These are phyloP conservation scores for Penicillium sp. DNA, from an alignment of 2,329 filamentous ascomycete genomes.

Conservation along the genomic window DNA sequence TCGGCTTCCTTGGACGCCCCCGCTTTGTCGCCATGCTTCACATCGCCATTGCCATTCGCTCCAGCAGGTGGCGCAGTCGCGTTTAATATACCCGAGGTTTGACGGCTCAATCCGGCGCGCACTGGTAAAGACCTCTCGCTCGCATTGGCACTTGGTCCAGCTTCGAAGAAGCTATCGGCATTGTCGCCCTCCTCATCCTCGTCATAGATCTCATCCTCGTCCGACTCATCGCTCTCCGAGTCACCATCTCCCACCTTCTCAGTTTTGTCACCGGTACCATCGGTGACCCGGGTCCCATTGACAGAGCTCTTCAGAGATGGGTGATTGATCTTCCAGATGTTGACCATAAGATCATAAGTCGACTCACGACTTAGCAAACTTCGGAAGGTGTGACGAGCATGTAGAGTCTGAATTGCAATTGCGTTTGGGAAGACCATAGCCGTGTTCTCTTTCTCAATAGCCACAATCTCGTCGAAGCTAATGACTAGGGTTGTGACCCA, in stretches of 20 bases:
- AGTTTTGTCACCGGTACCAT: slow-evolving; percentile 83
- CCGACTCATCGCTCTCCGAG: slow-evolving; percentile 73
- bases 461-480: slow-evolving; percentile 96
- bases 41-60: slow-evolving; percentile 33
- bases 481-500: slow-evolving; percentile 98
- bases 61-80: slow-evolving; percentile 41
- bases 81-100: slow-evolving; percentile 62
- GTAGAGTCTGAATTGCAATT: slow-evolving; percentile 92
- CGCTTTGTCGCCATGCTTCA: slow-evolving; percentile 54
- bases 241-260: slow-evolving; percentile 74
- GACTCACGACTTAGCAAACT: slow-evolving; percentile 93
- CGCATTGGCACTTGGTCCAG: slow-evolving; percentile 55
- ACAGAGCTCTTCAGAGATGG: slow-evolving; percentile 87
- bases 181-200: slow-evolving; percentile 56
- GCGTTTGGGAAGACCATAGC: slow-evolving; percentile 96
- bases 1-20: slow-evolving; percentile 52
- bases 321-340: slow-evolving; percentile 97
- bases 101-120: slow-evolving; percentile 63
- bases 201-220: slow-evolving; percentile 64
- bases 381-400: slow-evolving; percentile 93
- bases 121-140: slow-evolving; percentile 51
- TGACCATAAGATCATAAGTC: slow-evolving; percentile 94
- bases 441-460: slow-evolving; percentile 94
- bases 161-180: slow-evolving; percentile 62
- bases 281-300: slow-evolving; percentile 81